Base-by-base conservation (phyloP, 805 yeast genomes). In the Metschnikowia sp. region DNA sequence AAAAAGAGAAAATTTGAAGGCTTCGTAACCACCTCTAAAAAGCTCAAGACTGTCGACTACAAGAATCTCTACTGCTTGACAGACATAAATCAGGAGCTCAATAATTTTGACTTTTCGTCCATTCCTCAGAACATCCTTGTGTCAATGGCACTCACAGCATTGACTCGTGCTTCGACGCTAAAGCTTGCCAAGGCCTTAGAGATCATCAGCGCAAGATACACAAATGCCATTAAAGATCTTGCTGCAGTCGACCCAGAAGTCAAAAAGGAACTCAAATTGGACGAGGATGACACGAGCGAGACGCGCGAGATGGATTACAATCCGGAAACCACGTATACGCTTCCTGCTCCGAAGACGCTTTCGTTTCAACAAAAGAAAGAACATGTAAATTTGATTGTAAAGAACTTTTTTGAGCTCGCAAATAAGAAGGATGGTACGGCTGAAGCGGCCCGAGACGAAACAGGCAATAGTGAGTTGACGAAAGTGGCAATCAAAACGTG, bases 1-100 rank as follows among this genome's bases (percentile, higher is more conserved):
- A 58, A 57, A 34, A 72, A 70, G 57, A 55, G 73, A 38, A 68
- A 69, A 49, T 70, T 69, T 47, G 76, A 70, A n/a, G 77, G 77
- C 6, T 72, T 73, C 44, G 54, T 59, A 8, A 70, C 68, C 49
- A 53, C 65, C 1, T 42, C 65, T 13, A 68, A 64, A 38, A 63
- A 59, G 34, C 33, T 71, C 11, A 64, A 60, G 40, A 44, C 60
- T 6, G 42, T 61, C 15, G 76, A 70, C 54, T 88, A 84, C 62
- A 77, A 84, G 43, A 71, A 83, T 12, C 68, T 91, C 36, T 94
- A 80, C 62, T 79, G 84, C 28, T 74, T 92, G 49, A 83, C 86
- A 11, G 82, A 79, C 35, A 69, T 81, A 31, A 66, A 70, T 36
- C 82, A 84, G 58, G 83, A 83, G 42, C 68, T 88, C 48, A 76